Percentiles rank a stretch among this genome's conserved stretches.
phyloP scores from a whole-genome alignment of 345 rosid genomes.

The Citrus unshiu region DNA sequence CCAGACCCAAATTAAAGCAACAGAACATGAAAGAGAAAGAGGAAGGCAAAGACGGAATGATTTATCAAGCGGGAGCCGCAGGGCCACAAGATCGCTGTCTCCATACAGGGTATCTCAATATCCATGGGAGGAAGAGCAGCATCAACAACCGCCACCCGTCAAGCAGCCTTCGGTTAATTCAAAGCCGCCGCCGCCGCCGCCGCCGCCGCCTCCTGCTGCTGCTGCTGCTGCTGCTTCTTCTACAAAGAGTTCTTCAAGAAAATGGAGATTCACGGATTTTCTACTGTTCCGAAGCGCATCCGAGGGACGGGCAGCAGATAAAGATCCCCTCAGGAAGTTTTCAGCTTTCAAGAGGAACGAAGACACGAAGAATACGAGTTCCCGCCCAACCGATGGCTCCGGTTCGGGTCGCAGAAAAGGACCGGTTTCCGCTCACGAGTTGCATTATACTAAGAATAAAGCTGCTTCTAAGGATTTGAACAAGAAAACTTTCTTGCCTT shows the following conservation, averaged over 20 bases:
- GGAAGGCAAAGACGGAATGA: constrained; percentile 51
- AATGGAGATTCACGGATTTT: constrained; percentile 77
- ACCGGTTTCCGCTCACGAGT: constrained; percentile 70
- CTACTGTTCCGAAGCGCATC: constrained; percentile 86
- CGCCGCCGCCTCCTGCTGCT: not conserved
- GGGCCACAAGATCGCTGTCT: constrained; percentile 67
- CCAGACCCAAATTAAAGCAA: constrained; percentile 32
- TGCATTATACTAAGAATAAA: constrained; percentile 77
- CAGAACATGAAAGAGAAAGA: constrained; percentile 46
- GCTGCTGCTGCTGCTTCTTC: constrained; percentile 18
- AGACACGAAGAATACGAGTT: constrained; percentile 48
- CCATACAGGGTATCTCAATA: constrained; percentile 67
- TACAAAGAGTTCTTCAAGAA: constrained; percentile 55
- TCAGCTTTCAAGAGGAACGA: constrained; percentile 51
- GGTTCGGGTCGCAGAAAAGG: constrained; percentile 32
- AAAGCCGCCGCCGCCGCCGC: not conserved
- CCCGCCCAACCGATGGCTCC: constrained; percentile 33
- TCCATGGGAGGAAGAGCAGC: constrained; percentile 71
- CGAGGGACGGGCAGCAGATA: constrained; percentile 67
- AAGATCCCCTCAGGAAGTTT: constrained; percentile 49
- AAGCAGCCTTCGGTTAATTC: constrained; percentile 21
- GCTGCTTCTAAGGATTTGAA: constrained; percentile 67
- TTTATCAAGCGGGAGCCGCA: constrained; percentile 35
- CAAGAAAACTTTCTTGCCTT: constrained; percentile 91
- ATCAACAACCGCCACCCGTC: constrained; percentile 12